Percentiles rank a stretch among this genome's conserved stretches.
These are phyloP conservation scores for Colletotrichum lini DNA, from an alignment of 2,329 filamentous ascomycete species.

Conservation along the genomic window DNA sequence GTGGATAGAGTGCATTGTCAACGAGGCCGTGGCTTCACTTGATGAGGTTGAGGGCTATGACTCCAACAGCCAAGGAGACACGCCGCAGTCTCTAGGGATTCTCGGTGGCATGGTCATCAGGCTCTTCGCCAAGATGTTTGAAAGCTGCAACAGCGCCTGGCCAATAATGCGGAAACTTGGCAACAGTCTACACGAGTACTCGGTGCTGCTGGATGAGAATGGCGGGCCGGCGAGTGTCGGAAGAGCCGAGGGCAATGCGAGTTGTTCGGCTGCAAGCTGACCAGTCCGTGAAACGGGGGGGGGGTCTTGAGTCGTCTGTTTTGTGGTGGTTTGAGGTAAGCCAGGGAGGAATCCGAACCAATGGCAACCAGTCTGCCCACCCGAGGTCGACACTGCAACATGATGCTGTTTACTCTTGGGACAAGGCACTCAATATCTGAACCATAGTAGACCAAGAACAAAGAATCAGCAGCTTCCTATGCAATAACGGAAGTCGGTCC, in stretches of 20 bases:
- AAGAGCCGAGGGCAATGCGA: not conserved
- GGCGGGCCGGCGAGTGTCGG: slow-evolving; percentile 36
- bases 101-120: slow-evolving; percentile 2
- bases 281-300: not conserved
- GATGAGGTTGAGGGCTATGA: not conserved
- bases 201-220: not conserved
- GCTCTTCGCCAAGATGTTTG: slow-evolving; percentile 20
- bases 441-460: too few relatives aligned
- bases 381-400: not conserved
- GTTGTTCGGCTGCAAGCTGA: not conserved
- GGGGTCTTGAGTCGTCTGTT: too few relatives aligned
- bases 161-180: slow-evolving; percentile 16
- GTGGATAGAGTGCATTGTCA: slow-evolving; percentile 13
- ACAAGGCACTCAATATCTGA: not conserved
- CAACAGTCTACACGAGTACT: slow-evolving; percentile 14
- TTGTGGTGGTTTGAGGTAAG: not conserved
- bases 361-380: too few relatives aligned
- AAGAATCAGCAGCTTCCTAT: not conserved
- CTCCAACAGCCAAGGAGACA: not conserved
- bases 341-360: not conserved
- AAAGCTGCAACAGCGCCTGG: slow-evolving; percentile 10
- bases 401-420: not conserved
- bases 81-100: not conserved
- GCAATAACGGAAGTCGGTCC: too few relatives aligned
- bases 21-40: slow-evolving; percentile 3